Evolutionary conservation across 371 early-diverging fungal species (phyloP).

Genomic region (Mucor sp.): DNA sequence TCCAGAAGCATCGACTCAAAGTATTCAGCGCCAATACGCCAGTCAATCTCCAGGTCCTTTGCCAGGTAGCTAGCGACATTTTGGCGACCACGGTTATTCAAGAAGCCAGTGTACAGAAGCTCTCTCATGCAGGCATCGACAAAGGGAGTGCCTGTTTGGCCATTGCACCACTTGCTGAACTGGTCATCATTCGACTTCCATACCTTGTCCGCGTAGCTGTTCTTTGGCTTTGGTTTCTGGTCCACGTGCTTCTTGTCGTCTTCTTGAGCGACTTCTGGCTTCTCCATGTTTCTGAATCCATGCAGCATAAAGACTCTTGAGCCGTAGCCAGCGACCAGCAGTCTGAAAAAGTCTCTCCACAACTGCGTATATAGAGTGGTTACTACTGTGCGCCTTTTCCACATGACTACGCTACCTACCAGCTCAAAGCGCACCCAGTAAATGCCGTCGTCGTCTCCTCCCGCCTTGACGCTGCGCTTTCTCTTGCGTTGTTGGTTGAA

Average conservation of each 20-base stretch:
- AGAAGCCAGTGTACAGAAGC: slow-evolving; percentile 40
- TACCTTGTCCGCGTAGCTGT: slow-evolving; percentile 18
- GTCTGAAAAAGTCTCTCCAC: slow-evolving; percentile 49
- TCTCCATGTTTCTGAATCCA: slow-evolving; percentile 20
- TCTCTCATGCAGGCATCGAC: slow-evolving; percentile 53
- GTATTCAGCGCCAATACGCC: slow-evolving; percentile 51
- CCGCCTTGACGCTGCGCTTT: slow-evolving; percentile 6
- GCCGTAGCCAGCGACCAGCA: slow-evolving; percentile 15
- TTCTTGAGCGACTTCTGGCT: neutral
- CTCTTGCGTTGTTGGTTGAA: neutral
- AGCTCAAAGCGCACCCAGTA: slow-evolving; percentile 38
- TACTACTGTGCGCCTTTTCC: too few species aligned
- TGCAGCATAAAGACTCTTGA: slow-evolving; percentile 22
- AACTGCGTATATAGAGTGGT: too few species aligned
- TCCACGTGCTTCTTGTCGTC: slow-evolving; percentile 7
- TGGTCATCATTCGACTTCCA: slow-evolving; percentile 25
- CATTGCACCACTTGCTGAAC: slow-evolving; percentile 32
- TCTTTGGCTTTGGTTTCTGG: neutral
- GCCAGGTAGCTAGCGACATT: slow-evolving; percentile 49
- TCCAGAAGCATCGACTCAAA: slow-evolving; percentile 44
- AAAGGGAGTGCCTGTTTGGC: slow-evolving; percentile 49
- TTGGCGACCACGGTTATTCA: slow-evolving; percentile 48
- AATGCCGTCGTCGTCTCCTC: slow-evolving; percentile 16
- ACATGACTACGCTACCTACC: too few species aligned
- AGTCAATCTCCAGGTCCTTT: slow-evolving; percentile 40